These are phyloP conservation scores for Zasmidium citrigriseum DNA, from an alignment of 2,329 filamentous ascomycete species.

Conservation along the genomic window DNA sequence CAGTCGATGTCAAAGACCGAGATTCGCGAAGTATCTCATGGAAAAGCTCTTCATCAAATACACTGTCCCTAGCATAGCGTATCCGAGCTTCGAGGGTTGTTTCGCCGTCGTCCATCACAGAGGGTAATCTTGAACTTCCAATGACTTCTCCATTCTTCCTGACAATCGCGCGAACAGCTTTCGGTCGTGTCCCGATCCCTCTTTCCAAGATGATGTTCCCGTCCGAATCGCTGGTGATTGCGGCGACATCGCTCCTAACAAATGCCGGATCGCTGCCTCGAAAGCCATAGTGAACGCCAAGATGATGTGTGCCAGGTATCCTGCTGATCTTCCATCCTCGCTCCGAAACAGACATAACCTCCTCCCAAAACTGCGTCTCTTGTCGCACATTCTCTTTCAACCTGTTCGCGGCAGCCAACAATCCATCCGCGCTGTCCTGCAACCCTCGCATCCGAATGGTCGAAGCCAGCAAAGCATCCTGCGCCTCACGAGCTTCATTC, in stretches of 20 bases:
- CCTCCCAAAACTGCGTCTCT: slow-evolving; percentile 87
- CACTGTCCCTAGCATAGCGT: slow-evolving; percentile 72
- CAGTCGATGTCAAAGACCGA: slow-evolving; percentile 68
- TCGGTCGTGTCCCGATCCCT: slow-evolving; percentile 56
- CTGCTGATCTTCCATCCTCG: slow-evolving; percentile 85
- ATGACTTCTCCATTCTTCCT: slow-evolving; percentile 58
- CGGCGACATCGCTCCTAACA: slow-evolving; percentile 74
- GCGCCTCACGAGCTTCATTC: slow-evolving; percentile 46
- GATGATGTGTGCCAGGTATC: slow-evolving; percentile 55
- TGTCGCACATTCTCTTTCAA: slow-evolving; percentile 75
- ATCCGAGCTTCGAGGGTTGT: slow-evolving; percentile 68
- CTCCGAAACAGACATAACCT: slow-evolving; percentile 77
- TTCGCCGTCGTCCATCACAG: slow-evolving; percentile 48
- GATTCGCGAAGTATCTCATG: slow-evolving; percentile 85
- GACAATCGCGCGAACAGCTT: slow-evolving; percentile 68
- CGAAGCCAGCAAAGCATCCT: slow-evolving; percentile 51
- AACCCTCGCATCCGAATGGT: slow-evolving; percentile 81
- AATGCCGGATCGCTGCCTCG: slow-evolving; percentile 67
- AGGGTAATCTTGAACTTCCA: slow-evolving; percentile 53
- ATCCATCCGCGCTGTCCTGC: slow-evolving; percentile 70
- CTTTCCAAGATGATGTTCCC: slow-evolving; percentile 75
- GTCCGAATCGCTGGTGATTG: slow-evolving; percentile 71
- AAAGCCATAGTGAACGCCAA: slow-evolving; percentile 89
- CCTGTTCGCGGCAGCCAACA: slow-evolving; percentile 70
- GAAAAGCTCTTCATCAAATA: slow-evolving; percentile 85